phyloP scores from a whole-genome alignment of 176 grass and related monocot species.

The Cenchrus americanus region DNA sequence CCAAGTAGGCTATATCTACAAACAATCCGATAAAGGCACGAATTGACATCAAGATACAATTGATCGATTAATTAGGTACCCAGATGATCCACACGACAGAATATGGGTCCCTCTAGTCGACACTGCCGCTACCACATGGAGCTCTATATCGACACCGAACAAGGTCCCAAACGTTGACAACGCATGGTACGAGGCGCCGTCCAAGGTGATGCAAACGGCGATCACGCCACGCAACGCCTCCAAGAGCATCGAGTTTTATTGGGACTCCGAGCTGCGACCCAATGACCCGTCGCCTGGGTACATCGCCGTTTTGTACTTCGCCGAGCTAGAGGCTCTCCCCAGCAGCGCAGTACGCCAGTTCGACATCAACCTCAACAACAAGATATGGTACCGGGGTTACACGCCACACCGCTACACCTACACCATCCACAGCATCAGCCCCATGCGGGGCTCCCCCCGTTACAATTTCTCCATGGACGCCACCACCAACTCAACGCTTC shows the following conservation, averaged over 20 bases:
- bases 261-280: not conserved
- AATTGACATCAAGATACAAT: too few species aligned
- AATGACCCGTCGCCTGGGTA: not conserved
- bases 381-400: not conserved
- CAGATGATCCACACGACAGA: slow-evolving; percentile 41
- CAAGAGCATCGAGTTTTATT: not conserved
- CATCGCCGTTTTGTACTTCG: slow-evolving; percentile 32
- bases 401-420: not conserved
- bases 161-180: not conserved
- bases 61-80: slow-evolving; percentile 24
- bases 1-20: too few species aligned
- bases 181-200: slow-evolving; percentile 36
- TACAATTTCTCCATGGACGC: slow-evolving; percentile 9
- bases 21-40: too few species aligned
- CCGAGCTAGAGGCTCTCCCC: slow-evolving; percentile 37
- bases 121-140: not conserved
- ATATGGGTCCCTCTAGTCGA: not conserved
- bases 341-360: slow-evolving; percentile 28
- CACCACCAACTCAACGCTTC: too few species aligned
- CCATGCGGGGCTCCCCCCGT: fast-evolving
- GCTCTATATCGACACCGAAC: slow-evolving; percentile 2
- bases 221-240: slow-evolving; percentile 28
- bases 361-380: slow-evolving; percentile 37
- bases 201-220: slow-evolving; percentile 56
- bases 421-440: not conserved